Base-by-base conservation (phyloP, 768 basidiomycete genomes). In the Lyophyllum shimeji region DNA sequence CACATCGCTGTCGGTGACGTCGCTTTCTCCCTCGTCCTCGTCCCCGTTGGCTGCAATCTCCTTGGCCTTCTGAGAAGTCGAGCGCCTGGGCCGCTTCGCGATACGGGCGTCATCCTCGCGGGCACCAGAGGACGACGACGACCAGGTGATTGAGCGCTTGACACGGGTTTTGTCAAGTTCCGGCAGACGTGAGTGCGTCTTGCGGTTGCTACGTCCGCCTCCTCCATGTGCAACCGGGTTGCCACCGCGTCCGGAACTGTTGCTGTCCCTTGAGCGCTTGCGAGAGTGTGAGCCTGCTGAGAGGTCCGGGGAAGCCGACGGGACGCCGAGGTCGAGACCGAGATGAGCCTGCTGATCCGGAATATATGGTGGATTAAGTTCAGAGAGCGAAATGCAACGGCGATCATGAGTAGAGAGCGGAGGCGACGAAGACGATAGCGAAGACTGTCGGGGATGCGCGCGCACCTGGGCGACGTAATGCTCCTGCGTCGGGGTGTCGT, bases 291-390 rank as follows among this genome's bases (percentile, higher is more conserved):
- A 17, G 17, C 23, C 21, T 9, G 31, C 13, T 29, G 42, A 39
- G 17, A n/a, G 12, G 24, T 49, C 55, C 18, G 51, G 52, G 4
- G 47, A 50, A 4, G 47, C 46, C 1, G 62, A 53, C 8, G 54
- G 13, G 2, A 48, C 20, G 18, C 18, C 18, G 7, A 55, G 7
- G 17, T 60, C 54, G 29, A 34, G 4, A 9, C 53, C 46, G 1
- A 34, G 12, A n/a, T 27, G 37, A 7, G 43, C 23, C n/a, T 50
- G 50, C 20, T 15, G 21, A 39, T 60, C 25, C 6, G 62, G 58
- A 21, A 58, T 52, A 37, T 63, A 61, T 4, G 64, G 53, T 20
- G 60, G 52, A 12, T 50, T 63, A 17, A 65, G 62, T n/a, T 63
- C 60, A n/a, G 58, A 60, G 6, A 63, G 37, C 8, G 64, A 53